Conservation (phyloP, 345 rosid genomes). For the Euphorbia peplus region DNA sequence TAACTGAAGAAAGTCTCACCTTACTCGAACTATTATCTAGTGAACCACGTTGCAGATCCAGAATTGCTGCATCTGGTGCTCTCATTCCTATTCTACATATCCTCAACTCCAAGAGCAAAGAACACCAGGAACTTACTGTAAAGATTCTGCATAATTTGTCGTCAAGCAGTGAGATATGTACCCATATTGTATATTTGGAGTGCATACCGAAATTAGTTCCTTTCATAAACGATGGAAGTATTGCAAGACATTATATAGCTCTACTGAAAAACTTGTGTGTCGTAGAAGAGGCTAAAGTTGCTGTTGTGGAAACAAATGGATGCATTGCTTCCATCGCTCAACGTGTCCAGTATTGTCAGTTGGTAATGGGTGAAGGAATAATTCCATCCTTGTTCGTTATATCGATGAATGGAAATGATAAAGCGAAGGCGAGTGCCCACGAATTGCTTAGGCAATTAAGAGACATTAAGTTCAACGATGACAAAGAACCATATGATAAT, state of each 20-base stretch:
- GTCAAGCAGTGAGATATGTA: slow-evolving; percentile 39
- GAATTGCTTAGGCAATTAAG: slow-evolving; percentile 69
- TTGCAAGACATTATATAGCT: slow-evolving; percentile 42
- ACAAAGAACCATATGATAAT: slow-evolving; percentile 21
- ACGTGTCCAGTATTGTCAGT: slow-evolving; percentile 41
- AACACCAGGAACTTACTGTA: slow-evolving; percentile 49
- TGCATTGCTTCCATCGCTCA: slow-evolving; percentile 57
- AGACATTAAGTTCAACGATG: slow-evolving; percentile 26
- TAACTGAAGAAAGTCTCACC: slow-evolving; percentile 48
- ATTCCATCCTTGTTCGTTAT: slow-evolving; percentile 49
- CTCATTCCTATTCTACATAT: slow-evolving; percentile 45
- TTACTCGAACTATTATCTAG: slow-evolving; percentile 53
- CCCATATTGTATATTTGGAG: slow-evolving; percentile 39
- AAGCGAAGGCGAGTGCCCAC: slow-evolving; percentile 48
- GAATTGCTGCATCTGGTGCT: slow-evolving; percentile 52
- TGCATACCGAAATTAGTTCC: slow-evolving; percentile 55
- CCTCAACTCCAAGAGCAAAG: slow-evolving; percentile 36
- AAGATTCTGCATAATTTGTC: slow-evolving; percentile 57
- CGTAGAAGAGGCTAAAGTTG: slow-evolving; percentile 50
- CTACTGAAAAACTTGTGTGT: slow-evolving; percentile 53
- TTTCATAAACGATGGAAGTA: slow-evolving; percentile 40
- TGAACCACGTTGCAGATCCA: slow-evolving; percentile 32
- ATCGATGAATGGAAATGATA: slow-evolving; percentile 60
- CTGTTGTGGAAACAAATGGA: slow-evolving; percentile 52
- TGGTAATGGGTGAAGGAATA: slow-evolving; percentile 60